phyloP scores from a whole-genome alignment of 2,329 filamentous ascomycete genomes.

The Xenosphaeropsis pyriputrescens region DNA sequence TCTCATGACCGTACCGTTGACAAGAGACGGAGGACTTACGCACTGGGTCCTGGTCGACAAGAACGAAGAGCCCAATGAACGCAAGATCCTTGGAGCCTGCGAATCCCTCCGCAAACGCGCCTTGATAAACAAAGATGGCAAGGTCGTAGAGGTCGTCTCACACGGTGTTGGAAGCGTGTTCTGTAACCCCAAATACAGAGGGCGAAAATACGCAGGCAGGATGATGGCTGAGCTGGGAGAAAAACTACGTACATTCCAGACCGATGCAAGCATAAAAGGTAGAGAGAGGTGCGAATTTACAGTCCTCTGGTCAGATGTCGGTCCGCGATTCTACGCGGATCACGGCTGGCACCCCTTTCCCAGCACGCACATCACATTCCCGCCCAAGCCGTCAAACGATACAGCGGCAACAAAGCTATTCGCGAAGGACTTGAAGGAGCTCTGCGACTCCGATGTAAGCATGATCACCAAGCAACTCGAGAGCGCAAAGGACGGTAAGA shows the following conservation, averaged over 20 bases:
- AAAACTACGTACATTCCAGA: conserved; percentile 34
- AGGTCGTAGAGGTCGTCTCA: conserved; percentile 39
- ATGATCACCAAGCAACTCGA: conserved; percentile 40
- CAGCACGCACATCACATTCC: conserved; percentile 57
- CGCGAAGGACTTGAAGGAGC: conserved; percentile 40
- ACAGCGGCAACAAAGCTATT: conserved; percentile 29
- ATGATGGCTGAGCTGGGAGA: conserved; percentile 57
- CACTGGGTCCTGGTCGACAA: conserved; percentile 49
- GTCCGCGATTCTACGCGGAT: conserved; percentile 65
- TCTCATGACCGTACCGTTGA: conserved; percentile 40
- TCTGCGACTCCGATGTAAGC: conserved; percentile 50
- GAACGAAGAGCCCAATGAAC: conserved; percentile 20
- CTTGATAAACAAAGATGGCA: conserved; percentile 24
- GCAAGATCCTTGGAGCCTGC: conserved; percentile 46
- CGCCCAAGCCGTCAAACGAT: conserved; percentile 19
- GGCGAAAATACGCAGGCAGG: conserved; percentile 60
- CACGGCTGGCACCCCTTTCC: conserved; percentile 65
- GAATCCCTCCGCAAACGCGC: conserved; percentile 48
- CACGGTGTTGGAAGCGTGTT: conserved; percentile 77
- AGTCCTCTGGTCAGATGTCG: conserved; percentile 76
- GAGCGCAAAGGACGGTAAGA: conserved; percentile 23
- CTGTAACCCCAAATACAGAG: conserved; percentile 49
- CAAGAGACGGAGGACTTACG: conserved; percentile 40
- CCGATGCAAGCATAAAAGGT: conserved; percentile 20
- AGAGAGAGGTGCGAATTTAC: conserved; percentile 44